These are phyloP conservation scores for Colletotrichum filicis DNA, from an alignment of 2,329 filamentous ascomycete genomes.

Conservation along the genomic window DNA sequence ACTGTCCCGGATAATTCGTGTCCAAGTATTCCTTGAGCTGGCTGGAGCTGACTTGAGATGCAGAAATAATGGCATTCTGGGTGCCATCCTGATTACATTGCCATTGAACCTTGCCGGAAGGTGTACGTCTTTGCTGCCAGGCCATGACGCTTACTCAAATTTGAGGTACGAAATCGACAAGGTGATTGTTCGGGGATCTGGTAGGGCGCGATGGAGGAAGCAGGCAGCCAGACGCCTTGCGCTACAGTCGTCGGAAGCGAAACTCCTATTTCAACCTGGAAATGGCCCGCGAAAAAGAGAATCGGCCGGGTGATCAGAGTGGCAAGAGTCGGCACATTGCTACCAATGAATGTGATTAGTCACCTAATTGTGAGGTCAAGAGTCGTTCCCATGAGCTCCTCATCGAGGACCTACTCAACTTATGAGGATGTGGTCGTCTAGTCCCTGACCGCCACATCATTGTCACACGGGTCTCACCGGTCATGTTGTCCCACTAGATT, in stretches of 20 bases:
- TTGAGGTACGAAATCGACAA: background rate
- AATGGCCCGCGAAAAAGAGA: background rate
- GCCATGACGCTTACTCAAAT: background rate
- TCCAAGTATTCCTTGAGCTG: slow-evolving; percentile 22
- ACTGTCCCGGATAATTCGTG: slow-evolving; percentile 7
- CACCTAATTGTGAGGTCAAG: background rate
- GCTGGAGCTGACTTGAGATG: slow-evolving; percentile 16
- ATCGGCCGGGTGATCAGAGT: background rate
- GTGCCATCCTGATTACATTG: slow-evolving; percentile 16
- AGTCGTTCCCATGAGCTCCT: background rate
- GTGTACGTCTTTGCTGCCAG: background rate
- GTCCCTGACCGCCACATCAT: background rate
- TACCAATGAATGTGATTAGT: background rate
- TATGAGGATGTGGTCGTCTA: background rate
- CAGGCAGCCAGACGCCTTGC: background rate
- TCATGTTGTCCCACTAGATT: background rate
- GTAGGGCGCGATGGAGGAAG: background rate
- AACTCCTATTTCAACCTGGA: background rate
- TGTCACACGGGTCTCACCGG: background rate
- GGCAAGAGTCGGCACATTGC: background rate
- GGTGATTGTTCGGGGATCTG: background rate
- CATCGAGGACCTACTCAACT: background rate
- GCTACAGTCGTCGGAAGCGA: background rate
- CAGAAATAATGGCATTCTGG: slow-evolving; percentile 2
- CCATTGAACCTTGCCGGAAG: slow-evolving; percentile 13